Base-by-base conservation (phyloP, 1,284 basidiomycete genomes). In the Xanthoconium separans region DNA sequence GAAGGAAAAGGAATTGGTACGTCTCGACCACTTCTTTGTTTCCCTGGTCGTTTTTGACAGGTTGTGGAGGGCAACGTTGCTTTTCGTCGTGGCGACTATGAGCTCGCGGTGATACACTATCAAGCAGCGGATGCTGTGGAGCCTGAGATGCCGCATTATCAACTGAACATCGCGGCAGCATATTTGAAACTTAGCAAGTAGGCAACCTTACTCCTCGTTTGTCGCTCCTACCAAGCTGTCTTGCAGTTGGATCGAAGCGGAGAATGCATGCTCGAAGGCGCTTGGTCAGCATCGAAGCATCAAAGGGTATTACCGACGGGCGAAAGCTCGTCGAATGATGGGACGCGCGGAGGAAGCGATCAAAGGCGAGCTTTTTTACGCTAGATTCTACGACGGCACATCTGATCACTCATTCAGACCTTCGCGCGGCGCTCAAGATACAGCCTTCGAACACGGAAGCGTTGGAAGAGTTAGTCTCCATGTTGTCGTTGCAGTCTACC, bases 91-190 rank as follows among this genome's bases (percentile, higher is more conserved):
- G 82, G 81, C 12, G 76, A 84, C 36, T 87, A 75, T 55, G 67
- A 73, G 24, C 60, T 62, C 10, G 85, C 86, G 0, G 78, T 85
- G 51, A 66, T 74, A 53, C 75, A 78, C 48, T 88, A 88, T 64
- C 75, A 80, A 59, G 65, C 70, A 6, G 85, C 85, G 2, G 75
- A 83, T 59, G 63, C 74, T 10, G 83, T 85, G 45, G 86, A 88
- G 62, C 79, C 84, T 10, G 85, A 87, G 65, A 70, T 88, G 57
- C 84, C 85, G 3, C 80, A 85, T 64, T 88, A 88, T 60, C 82
- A 87, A 61, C 77, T 88, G 37, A 88, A 88, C 61, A 74, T 87
- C 18, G 85, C 86, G 3, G 85, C 85, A 6, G 85, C 85, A 2
- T 77, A 86, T 66, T 65, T 88, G 37, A 88, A 87, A 63, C 69